Base-by-base conservation (phyloP, 1,284 basidiomycete genomes). In the Puccinia horiana region DNA sequence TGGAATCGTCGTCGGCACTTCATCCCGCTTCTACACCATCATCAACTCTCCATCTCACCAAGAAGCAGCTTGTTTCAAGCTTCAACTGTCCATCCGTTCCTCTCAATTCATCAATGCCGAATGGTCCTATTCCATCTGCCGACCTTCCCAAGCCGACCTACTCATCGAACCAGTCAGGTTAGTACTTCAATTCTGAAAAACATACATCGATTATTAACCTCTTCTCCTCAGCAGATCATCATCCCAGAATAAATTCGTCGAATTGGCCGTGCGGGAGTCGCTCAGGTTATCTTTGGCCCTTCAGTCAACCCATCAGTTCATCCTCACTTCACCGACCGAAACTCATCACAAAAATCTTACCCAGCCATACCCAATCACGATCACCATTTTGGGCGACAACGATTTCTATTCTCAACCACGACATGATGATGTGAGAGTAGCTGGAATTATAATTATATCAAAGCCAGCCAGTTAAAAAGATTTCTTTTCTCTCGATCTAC, bases 21-120 rank as follows among this genome's bases (percentile, higher is more conserved):
- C 93, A 14, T 94, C 94, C 26, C 91, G 97, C 58, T 99, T 99
- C 89, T 98, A 96, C 88, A 92, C 94, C 26, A 83, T 87, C 78
- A 87, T 89, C 26, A 80, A 32, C 29, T 42, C 37, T 35, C 29
- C 1, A 16, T 35, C 58, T 61, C 58, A n/a, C n/a, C n/a, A 1
- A 35, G 58, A 61, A 12, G 29, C 16, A 18, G 32, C 6, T 11
- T 16, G 12, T 61, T 18, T 35, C 26, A 69, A 79, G 69, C 63
- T 72, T 49, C 18, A 40, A 12, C 42, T 98, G 85, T 89, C 89
- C 81, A 94, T 98, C 56, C 90, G 91, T 86, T 96, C 96, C 1
- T 95, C 96, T 16, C 97, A 99, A 87, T 99, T 99, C 86, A 85
- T 91, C 18, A 88, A 90, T 82, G 93, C 94, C 0, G 88, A 88